Percentiles rank a stretch among this genome's conserved stretches.
phyloP scores from a whole-genome alignment of 768 basidiomycete species.

The Phylloporus sp. region DNA sequence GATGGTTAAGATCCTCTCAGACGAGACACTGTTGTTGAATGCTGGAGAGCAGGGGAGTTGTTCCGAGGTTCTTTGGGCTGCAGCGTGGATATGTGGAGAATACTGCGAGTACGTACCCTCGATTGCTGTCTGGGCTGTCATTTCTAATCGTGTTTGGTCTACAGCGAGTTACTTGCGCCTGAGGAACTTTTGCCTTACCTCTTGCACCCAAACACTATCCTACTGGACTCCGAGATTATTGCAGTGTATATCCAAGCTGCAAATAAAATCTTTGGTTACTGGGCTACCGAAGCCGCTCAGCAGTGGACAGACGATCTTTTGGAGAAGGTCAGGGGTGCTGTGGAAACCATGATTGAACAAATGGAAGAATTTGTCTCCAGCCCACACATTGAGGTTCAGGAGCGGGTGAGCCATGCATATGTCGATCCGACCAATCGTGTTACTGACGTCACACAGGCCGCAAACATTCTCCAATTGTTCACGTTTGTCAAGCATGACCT shows the following conservation, averaged over 20 bases:
- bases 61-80: conserved; percentile 86
- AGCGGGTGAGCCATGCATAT: conserved; percentile 58
- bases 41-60: conserved; percentile 70
- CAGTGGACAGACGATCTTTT: conserved; percentile 75
- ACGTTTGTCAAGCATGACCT: conserved; percentile 75
- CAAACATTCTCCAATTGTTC: conserved; percentile 72
- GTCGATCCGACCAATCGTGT: background rate
- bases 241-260: conserved; percentile 80
- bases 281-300: conserved; percentile 72
- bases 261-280: conserved; percentile 83
- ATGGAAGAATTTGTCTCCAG: conserved; percentile 56
- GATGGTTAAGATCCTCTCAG: conserved; percentile 76
- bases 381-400: conserved; percentile 85
- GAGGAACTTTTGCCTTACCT: conserved; percentile 71
- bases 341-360: conserved; percentile 58
- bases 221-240: conserved; percentile 59
- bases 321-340: conserved; percentile 57
- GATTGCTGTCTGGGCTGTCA: background rate
- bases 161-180: conserved; percentile 75
- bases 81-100: conserved; percentile 96
- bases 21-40: conserved; percentile 68
- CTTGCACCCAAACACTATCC: conserved; percentile 54
- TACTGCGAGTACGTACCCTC: conserved; percentile 68
- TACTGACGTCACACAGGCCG: conserved; percentile 50
- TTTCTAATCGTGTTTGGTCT: conserved; percentile 6